Evolutionary conservation across 139 green algal genomes (phyloP).

Genomic region (Limnomonas spitsbergensis): DNA sequence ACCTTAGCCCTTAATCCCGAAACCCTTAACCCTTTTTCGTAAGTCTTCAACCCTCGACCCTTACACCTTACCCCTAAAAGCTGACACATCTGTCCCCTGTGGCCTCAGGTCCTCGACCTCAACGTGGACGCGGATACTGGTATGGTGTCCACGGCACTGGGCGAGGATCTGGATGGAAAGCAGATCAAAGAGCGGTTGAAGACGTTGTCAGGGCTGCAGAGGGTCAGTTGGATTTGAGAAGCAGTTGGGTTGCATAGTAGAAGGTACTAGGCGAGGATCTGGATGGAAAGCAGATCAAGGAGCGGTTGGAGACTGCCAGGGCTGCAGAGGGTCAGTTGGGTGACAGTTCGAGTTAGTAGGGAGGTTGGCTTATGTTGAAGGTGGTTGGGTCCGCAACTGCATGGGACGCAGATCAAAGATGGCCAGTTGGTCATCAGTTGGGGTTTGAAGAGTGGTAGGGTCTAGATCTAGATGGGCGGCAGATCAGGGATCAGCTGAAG

Average conservation of each 20-base stretch:
- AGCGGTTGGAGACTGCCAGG: background rate
- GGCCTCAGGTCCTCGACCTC: background rate
- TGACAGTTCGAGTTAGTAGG: no score
- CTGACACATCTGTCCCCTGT: background rate
- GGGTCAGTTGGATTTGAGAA: background rate
- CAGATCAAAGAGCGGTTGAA: background rate
- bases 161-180: background rate
- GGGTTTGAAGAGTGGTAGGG: no score
- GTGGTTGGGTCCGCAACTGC: no score
- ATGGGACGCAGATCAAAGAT: no score
- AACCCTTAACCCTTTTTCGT: no score
- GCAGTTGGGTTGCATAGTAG: no score
- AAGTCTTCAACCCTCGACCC: no score
- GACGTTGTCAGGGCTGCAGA: background rate
- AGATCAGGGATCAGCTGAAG: no score
- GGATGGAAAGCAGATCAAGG: background rate
- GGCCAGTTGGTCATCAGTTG: no score
- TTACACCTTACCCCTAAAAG: background rate
- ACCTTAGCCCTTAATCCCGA: no score
- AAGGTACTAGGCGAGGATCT: background rate
- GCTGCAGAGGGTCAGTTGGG: background rate
- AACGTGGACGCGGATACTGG: background rate
- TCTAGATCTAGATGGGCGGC: no score
- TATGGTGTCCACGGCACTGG: background rate
- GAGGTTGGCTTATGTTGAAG: no score